These are phyloP conservation scores for Zoysia matrella DNA, from an alignment of 202 grass and related monocot species.

Conservation along the genomic window DNA sequence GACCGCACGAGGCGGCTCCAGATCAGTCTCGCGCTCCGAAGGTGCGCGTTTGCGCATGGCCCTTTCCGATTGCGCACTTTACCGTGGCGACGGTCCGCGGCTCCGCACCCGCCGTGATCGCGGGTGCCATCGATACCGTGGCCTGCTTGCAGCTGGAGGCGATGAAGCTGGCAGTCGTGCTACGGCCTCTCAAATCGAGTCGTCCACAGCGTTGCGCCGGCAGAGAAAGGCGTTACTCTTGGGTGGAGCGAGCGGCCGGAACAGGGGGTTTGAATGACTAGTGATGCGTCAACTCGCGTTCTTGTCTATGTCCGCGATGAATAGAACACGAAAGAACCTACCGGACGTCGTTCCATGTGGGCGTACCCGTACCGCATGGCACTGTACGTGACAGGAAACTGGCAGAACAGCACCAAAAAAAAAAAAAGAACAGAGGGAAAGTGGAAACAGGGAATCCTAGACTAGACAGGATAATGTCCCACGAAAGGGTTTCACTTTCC, in stretches of 20 bases:
- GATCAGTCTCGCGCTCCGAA: too few species aligned
- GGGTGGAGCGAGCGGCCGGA: background rate
- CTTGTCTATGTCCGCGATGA: background rate
- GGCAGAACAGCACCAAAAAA: background rate
- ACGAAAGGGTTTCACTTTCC: too few species aligned
- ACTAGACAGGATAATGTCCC: too few species aligned
- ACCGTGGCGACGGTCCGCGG: background rate
- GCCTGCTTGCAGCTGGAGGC: too few species aligned
- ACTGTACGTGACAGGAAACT: background rate
- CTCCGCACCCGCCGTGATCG: background rate
- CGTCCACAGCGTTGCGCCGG: too few species aligned
- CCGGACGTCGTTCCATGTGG: conserved; percentile 1
- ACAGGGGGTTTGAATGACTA: background rate
- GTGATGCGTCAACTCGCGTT: background rate
- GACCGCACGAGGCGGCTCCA: too few species aligned
- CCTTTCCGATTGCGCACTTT: background rate
- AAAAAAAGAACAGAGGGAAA: too few species aligned
- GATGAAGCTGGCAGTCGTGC: too few species aligned
- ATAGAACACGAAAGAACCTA: background rate
- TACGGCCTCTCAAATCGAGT: background rate
- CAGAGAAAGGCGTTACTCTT: background rate
- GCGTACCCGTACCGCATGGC: background rate
- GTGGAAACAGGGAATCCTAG: too few species aligned
- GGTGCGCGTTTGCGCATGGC: background rate
- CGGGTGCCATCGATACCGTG: background rate